Evolutionary conservation across 768 basidiomycete genomes (phyloP), one percentile per base, ranked within the genome.

Genomic region (Tulasnella sp.): DNA sequence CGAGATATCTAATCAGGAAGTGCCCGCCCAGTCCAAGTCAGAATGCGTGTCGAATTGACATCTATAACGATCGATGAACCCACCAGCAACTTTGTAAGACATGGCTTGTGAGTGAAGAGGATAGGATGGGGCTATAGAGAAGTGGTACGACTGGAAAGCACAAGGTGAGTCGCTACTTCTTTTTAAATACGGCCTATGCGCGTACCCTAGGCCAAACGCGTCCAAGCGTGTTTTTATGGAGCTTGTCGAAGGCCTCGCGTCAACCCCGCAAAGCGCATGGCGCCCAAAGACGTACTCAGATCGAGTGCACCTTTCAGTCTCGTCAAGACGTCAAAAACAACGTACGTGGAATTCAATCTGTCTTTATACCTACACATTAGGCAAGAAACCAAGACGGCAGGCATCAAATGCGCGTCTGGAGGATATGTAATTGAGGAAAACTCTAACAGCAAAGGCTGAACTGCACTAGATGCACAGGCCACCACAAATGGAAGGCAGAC

Each of bases 1-100:
- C 68, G 93, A 98, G 68, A 94, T 77, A 70, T 92, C 92, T 90
- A 56, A 46, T 9, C 53, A 56, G 31, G 9, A 43, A 42, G 15
- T 30, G 31, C 60, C 25, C 68, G 63, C 61, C n/a, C 62, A 60
- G 54, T 57, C 30, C 22, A 34, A 25, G 43, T 24, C 41, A 19
- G 27, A 12, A 42, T 17, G 30, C 3, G 30, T 15, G 25, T 53
- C n/a, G n/a, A 17, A 43, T 2, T 1, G 22, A 0, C n/a, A n/a
- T n/a, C n/a, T n/a, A n/a, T n/a, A n/a, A n/a, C n/a, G n/a, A n/a
- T n/a, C n/a, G n/a, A n/a, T n/a, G n/a, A 49, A 52, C 65, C 58
- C 55, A 63, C 65, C 66, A 54, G 66, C 66, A 46, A 63, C 62
- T 52, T 63, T 63, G 58, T 56, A 63, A 41, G 60, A 56, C 62